Evolutionary conservation across 163 green algal species (phyloP), one percentile per base, ranked within the genome.

Genomic region (Coccomyxa subellipsoidea): DNA sequence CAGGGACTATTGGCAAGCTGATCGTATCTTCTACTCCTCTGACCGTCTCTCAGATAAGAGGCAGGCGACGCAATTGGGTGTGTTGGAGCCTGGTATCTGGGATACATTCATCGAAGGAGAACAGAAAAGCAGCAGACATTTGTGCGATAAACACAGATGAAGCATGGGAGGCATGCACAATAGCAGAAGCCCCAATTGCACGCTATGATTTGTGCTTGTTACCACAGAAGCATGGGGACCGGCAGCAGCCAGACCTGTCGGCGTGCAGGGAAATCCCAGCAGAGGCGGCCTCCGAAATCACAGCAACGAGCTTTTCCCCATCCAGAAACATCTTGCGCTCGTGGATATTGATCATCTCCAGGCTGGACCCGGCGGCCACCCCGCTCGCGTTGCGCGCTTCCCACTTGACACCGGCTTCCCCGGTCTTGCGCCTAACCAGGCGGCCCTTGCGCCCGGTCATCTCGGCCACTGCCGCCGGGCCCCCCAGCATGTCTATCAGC

Each of bases 301-400:
- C 83, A 27, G 90, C 90, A 8, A 94, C 83, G 5, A 90, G 80
- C 82, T 92, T 93, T 72, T 87, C 81, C 70, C 85, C 81, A 9
- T 59, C 72, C 73, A 89, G 82, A 82, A 94, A 90, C 40, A 88
- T 71, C 69, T 85, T 77, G 83, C 91, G 85, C 77, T 91, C 90
- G 66, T 84, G 84, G 83, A 96, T 88, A 84, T 95, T 95, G 81
- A 94, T 88, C 85, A 94, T 88, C 78, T 93, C 91, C 71, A 89
- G 78, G 10, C 81, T 88, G 23, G 86, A 78, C 37, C 83, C 82
- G 70, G 79, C 35, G 36, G 38, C 77, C 8, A 87, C 32, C 38
- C 86, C 86, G 71, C 79, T 84, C 37, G 82, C 84, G 79, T 90
- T 88, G 38, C 87, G 84, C 47, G 84, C 82, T 80, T 89, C 82